phyloP scores from a whole-genome alignment of 352 stramenopile species.

The Pseudoperonospora humuli region DNA sequence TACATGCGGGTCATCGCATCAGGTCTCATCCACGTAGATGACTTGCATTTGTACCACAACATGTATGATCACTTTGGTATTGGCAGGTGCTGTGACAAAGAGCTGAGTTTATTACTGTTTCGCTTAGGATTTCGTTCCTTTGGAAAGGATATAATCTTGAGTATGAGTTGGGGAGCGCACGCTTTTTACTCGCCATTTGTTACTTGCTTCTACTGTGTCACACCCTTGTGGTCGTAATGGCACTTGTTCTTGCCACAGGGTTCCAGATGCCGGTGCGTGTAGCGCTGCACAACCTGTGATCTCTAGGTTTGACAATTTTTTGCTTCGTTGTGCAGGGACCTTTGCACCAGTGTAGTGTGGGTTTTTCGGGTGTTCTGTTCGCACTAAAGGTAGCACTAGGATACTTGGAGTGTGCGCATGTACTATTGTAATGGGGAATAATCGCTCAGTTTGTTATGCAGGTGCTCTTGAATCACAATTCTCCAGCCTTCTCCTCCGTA shows the following conservation, averaged over 20 bases:
- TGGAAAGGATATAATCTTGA: constrained; percentile 86
- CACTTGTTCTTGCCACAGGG: constrained; percentile 23
- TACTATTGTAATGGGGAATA: neutral
- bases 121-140: constrained; percentile 64
- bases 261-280: constrained; percentile 20
- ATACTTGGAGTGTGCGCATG: neutral
- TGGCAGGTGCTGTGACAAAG: neutral
- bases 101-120: constrained; percentile 3
- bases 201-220: constrained; percentile 65
- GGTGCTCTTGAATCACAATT: constrained; percentile 78
- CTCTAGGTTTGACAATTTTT: neutral
- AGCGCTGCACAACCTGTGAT: neutral
- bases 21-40: constrained; percentile 78
- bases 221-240: constrained; percentile 37
- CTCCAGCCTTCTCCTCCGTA: constrained; percentile 46
- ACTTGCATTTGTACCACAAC: constrained; percentile 89
- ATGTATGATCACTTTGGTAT: constrained; percentile 39
- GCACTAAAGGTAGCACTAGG: constrained; percentile 51
- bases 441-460: constrained; percentile 18
- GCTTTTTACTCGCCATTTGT: constrained; percentile 37
- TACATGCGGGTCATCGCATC: constrained; percentile 55
- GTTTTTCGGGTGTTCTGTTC: constrained; percentile 77
- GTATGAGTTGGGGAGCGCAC: constrained; percentile 39
- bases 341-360: constrained; percentile 62
- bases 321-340: constrained; percentile 15